Evolutionary conservation across 2,329 filamentous ascomycete genomes (phyloP).

Genomic region (Albophoma yamanashiensis): DNA sequence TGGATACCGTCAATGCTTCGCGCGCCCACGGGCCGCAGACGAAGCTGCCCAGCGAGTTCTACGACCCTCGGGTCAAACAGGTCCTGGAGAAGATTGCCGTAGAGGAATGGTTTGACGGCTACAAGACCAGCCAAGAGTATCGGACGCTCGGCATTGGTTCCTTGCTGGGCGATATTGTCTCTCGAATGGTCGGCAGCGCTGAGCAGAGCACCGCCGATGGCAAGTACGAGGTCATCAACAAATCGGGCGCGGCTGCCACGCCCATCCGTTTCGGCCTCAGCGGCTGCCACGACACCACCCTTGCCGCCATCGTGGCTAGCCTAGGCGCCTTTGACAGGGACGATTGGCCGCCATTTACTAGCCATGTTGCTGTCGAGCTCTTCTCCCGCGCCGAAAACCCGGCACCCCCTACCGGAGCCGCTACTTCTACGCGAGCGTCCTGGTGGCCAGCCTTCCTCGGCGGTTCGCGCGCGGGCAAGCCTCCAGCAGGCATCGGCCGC

Average conservation of each 20-base stretch:
- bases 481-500: constrained; percentile 44
- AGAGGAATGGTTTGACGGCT: constrained; percentile 91
- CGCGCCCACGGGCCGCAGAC: constrained; percentile 68
- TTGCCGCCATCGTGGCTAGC: constrained; percentile 67
- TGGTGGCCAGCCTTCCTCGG: constrained; percentile 16
- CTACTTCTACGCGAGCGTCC: constrained; percentile 3
- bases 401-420: neutral
- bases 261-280: constrained; percentile 65
- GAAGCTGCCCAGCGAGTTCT: constrained; percentile 74
- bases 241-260: constrained; percentile 12
- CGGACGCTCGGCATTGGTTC: constrained; percentile 79
- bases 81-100: constrained; percentile 68
- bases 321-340: constrained; percentile 66
- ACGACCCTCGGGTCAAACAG: constrained; percentile 59
- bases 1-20: constrained; percentile 89
- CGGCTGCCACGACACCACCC: constrained; percentile 88
- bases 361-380: constrained; percentile 82
- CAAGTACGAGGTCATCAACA: constrained; percentile 34
- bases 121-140: constrained; percentile 75
- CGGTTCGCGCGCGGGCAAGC: constrained; percentile 13
- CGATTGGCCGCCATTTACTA: constrained; percentile 88
- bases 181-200: constrained; percentile 58
- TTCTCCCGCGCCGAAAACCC: constrained; percentile 41
- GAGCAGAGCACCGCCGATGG: constrained; percentile 45
- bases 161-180: constrained; percentile 73